Evolutionary conservation across 225 moss, liverwort and hornwort genomes (phyloP).

Genomic region (Pleurozium schreberi): DNA sequence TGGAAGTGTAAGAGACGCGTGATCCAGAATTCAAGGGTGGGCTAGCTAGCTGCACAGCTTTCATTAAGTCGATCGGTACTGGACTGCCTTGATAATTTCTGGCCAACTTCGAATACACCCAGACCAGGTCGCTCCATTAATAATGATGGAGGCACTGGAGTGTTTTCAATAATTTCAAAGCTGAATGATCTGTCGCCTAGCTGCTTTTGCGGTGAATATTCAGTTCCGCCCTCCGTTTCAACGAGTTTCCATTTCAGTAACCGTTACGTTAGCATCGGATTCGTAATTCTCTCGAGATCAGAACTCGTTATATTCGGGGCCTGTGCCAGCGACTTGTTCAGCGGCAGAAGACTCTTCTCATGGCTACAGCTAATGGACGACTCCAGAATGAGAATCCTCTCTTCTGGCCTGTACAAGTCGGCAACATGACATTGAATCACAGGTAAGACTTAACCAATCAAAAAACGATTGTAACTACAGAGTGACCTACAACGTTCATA

Average conservation of each 20-base stretch:
- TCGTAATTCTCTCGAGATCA: background rate
- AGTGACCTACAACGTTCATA: background rate
- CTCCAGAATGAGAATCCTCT: constrained; percentile 29
- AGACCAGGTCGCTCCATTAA: no score
- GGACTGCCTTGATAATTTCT: background rate
- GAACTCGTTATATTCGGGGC: background rate
- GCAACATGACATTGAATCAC: constrained; percentile 31
- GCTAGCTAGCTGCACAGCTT: background rate
- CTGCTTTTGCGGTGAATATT: background rate
- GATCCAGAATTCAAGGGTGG: background rate
- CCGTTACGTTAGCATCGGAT: background rate
- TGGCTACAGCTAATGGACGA: background rate
- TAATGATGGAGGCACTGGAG: background rate
- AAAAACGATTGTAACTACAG: background rate
- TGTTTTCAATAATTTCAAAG: background rate
- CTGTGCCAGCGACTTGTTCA: background rate
- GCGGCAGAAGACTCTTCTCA: background rate
- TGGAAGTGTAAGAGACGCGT: background rate
- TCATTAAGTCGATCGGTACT: background rate
- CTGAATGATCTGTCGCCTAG: background rate
- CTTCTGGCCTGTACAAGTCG: constrained; percentile 29
- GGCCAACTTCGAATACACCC: no score
- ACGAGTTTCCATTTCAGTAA: background rate
- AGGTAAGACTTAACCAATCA: constrained; percentile 1
- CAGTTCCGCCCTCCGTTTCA: background rate